phyloP scores from a whole-genome alignment of 169 alveolate genomes.

The Cryptosporidium tyzzeri region DNA sequence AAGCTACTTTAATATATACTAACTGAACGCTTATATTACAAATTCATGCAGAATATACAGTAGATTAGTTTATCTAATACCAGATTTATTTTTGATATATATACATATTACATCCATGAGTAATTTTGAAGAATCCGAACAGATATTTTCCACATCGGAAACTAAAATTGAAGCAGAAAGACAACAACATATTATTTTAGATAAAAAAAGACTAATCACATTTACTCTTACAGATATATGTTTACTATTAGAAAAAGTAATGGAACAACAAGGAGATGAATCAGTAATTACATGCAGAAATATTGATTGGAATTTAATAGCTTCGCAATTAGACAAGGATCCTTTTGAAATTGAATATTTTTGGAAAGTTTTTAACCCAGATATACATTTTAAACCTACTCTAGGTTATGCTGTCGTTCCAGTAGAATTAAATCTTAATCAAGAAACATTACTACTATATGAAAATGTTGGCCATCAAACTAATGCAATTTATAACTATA shows the following conservation, averaged over 20 bases:
- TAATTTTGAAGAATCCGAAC: neutral
- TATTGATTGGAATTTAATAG: slow-evolving; percentile 57
- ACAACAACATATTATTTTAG: slow-evolving; percentile 35
- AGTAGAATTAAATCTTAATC: slow-evolving; percentile 15
- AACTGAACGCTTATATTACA: too few species aligned
- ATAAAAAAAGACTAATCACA: slow-evolving; percentile 17
- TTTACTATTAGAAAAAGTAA: slow-evolving; percentile 15
- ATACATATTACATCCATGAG: neutral
- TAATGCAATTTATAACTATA: slow-evolving; percentile 8
- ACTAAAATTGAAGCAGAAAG: slow-evolving; percentile 16
- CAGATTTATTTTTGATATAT: neutral
- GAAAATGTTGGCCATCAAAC: neutral
- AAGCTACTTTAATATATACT: neutral
- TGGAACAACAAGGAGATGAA: slow-evolving; percentile 72
- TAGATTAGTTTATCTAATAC: neutral
- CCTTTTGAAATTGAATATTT: slow-evolving; percentile 69
- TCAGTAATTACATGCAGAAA: slow-evolving; percentile 27
- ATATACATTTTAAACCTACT: slow-evolving; percentile 40
- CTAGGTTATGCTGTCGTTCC: slow-evolving; percentile 63
- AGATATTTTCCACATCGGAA: neutral
- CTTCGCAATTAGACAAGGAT: slow-evolving; percentile 35
- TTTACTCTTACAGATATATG: slow-evolving; percentile 54
- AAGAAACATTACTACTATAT: slow-evolving; percentile 27
- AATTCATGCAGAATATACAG: too few species aligned
- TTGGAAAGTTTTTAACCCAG: slow-evolving; percentile 52